These are phyloP conservation scores for Penicillium cosmopolitanum DNA, from an alignment of 495 filamentous ascomycete genomes.

Conservation along the genomic window DNA sequence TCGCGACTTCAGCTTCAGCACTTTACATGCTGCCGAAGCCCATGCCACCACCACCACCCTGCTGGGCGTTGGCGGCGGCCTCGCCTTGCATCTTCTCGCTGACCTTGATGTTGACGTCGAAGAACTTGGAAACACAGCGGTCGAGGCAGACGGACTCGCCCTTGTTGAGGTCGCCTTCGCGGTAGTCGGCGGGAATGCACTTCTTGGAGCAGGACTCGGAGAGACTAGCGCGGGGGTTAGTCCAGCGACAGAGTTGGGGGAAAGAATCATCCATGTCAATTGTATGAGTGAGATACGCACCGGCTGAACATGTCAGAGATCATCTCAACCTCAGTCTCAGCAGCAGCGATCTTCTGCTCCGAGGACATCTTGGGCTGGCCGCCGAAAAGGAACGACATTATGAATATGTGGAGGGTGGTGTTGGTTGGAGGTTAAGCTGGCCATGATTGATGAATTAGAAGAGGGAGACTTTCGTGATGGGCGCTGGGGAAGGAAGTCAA, in stretches of 20 bases:
- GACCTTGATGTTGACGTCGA: conserved; percentile 96
- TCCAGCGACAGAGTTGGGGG: not conserved
- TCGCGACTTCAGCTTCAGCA: conserved; percentile 5
- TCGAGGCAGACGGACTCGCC: conserved; percentile 97
- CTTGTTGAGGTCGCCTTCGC: conserved; percentile 95
- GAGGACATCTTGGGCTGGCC: conserved; percentile 83
- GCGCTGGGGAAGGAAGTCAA: not conserved
- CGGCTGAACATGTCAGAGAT: conserved; percentile 95
- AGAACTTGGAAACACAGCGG: conserved; percentile 95
- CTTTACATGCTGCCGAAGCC: conserved; percentile 60
- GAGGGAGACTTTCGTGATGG: conserved; percentile 9
- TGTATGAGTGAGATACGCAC: conserved; percentile 48
- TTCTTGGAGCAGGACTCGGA: conserved; percentile 87
- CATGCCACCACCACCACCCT: conserved; percentile 50
- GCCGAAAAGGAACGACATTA: conserved; percentile 95
- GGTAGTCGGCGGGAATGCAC: conserved; percentile 88
- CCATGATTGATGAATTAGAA: conserved; percentile 3
- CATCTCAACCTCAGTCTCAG: conserved; percentile 91
- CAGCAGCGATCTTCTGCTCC: conserved; percentile 91
- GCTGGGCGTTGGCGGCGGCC: conserved; percentile 51
- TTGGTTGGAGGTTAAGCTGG: not conserved
- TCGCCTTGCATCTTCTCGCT: conserved; percentile 78
- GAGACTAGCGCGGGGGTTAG: conserved; percentile 56
- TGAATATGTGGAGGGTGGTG: conserved; percentile 35
- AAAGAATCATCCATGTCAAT: not conserved